These are phyloP conservation scores for Pharnaceum exiguum DNA, from an alignment of 148 eudicot genomes.

Conservation along the genomic window DNA sequence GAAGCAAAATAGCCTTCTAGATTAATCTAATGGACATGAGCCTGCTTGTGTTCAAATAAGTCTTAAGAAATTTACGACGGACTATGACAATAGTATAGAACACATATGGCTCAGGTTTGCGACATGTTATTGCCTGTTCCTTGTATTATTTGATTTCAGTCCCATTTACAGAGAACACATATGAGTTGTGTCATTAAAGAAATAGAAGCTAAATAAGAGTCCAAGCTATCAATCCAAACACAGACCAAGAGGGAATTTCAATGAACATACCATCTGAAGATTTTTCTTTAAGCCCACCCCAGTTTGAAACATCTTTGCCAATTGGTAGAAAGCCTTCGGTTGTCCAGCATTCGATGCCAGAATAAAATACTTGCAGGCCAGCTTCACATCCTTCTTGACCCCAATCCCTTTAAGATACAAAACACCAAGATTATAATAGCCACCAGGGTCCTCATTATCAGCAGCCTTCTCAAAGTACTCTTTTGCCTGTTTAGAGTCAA, in stretches of 20 bases:
- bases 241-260: background rate
- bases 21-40: too few relatives aligned
- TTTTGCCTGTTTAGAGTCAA: constrained; percentile 53
- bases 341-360: constrained; percentile 77
- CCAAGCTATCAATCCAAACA: too few relatives aligned
- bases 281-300: constrained; percentile 87
- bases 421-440: constrained; percentile 87
- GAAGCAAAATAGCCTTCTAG: too few relatives aligned
- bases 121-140: too few relatives aligned
- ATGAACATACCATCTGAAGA: constrained; percentile 58
- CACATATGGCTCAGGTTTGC: too few relatives aligned
- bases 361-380: constrained; percentile 63
- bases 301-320: constrained; percentile 94
- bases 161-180: too few relatives aligned
- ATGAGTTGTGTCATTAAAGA: too few relatives aligned
- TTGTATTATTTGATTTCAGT: too few relatives aligned
- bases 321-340: constrained; percentile 91
- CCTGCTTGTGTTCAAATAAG: too few relatives aligned
- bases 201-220: too few relatives aligned
- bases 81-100: too few relatives aligned
- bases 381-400: constrained; percentile 69
- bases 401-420: constrained; percentile 93
- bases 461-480: constrained; percentile 93
- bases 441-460: constrained; percentile 76
- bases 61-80: too few relatives aligned